Evolutionary conservation across 2,329 filamentous ascomycete species (phyloP), one percentile per base, ranked within the genome.

Genomic region (Hortaea werneckii): DNA sequence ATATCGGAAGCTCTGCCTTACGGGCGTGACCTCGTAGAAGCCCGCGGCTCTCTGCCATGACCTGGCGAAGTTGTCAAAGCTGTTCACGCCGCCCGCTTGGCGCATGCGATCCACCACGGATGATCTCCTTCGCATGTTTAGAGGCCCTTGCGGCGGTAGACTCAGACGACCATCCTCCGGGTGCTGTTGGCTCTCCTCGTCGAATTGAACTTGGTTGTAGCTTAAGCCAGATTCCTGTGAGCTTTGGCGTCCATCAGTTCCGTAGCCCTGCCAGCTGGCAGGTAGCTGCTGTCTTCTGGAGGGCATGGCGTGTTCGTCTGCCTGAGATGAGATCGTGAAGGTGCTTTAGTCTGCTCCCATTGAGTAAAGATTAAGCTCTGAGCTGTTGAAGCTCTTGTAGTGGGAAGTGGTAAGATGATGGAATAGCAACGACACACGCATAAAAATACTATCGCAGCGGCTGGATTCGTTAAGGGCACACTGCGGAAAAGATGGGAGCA

Each of bases 21-120:
- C 82, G 5, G 87, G 87, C 30, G 92, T 82, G 55, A 95, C 86
- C 64, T 95, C 89, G 52, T 80, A 78, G 65, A 96, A 96, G 47
- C 77, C 83, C 27, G 88, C 87, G 34, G 90, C 90, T 63, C 90
- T 82, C 66, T 90, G 87, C 85, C 88, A 95, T 57, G 87, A 94
- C 50, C 85, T 79, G 39, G 89, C 86, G 63, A 96, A 96, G 59
- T 89, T 94, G 60, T 92, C 83, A 58, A 96, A 85, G 65, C 86
- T 94, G 71, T 96, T 96, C 50, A 89, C 83, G 42, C 90, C 90
- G 53, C 90, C 92, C 41, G 86, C 82, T 50, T 94, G 82, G 54
- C 85, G 58, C 13, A 72, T 50, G 42, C 75, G 72, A 59, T 75
- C 67, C 6, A 68, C 67, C 55, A 74, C 66, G 6, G 71, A 74